Percentiles rank a stretch among this genome's conserved stretches.
Evolutionary conservation across 2,329 filamentous ascomycete species (phyloP).

Genomic region (Zasmidium angulare): DNA sequence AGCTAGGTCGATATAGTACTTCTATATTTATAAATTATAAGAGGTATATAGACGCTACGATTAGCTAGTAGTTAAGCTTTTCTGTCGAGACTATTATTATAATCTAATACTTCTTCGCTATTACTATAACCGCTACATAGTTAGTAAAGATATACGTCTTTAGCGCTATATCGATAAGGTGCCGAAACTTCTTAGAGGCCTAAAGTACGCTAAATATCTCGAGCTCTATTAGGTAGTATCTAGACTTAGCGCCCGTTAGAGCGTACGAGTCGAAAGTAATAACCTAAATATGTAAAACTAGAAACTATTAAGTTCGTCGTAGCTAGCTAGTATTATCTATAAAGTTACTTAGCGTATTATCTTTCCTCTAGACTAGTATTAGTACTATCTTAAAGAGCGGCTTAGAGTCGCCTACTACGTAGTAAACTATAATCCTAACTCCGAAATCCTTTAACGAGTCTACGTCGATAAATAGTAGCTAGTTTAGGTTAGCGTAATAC

Average conservation of each 20-base stretch:
- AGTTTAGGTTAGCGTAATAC: not conserved
- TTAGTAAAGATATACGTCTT: too few relatives aligned
- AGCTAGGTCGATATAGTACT: too few relatives aligned
- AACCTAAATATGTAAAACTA: too few relatives aligned
- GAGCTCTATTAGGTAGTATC: slow-evolving; percentile 4
- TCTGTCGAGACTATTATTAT: not conserved
- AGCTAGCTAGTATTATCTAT: not conserved
- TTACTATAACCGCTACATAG: slow-evolving; percentile 3
- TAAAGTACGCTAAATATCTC: not conserved
- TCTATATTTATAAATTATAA: too few relatives aligned
- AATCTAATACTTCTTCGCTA: slow-evolving; percentile 2
- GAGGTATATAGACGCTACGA: not conserved
- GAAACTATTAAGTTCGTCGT: not conserved
- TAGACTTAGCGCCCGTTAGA: not conserved
- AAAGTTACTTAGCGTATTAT: not conserved
- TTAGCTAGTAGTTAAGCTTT: not conserved
- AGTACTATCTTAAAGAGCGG: not conserved
- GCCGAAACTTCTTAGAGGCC: not conserved
- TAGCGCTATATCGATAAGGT: not conserved
- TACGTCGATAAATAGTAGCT: slow-evolving; percentile 2
- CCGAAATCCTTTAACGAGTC: too few relatives aligned
- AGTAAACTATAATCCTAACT: not conserved
- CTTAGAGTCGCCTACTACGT: not conserved
- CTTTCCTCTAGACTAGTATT: not conserved
- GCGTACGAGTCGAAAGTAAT: not conserved